Evolutionary conservation across 176 grass and related monocot species (phyloP), one percentile per base, ranked within the genome.

Genomic region (Eleusine indica): DNA sequence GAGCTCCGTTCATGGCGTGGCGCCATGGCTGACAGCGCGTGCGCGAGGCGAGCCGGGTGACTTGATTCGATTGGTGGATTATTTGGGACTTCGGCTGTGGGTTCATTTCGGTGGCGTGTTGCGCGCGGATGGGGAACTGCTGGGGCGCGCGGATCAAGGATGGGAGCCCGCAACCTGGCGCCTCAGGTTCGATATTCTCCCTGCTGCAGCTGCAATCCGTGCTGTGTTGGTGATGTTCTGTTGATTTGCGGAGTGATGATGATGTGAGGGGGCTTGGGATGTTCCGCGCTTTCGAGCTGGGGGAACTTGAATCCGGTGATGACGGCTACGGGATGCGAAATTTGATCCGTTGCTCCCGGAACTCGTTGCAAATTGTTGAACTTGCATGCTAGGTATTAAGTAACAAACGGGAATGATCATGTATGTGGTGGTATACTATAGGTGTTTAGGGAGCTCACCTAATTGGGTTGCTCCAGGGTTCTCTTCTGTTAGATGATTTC

Each of bases 131-230:
- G 94, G 94, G 94, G 84, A 97, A 87, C 84, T 97, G 94, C 83
- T 91, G 85, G 70, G 80, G 94, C 79, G 76, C 84, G 66, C 82
- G 81, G 86, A 92, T 93, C 83, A 96, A 96, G 81, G 88, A 88
- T 67, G 91, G 90, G 71, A 97, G 86, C 72, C 41, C 80, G 32
- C 86, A 81, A 57, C 70, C 70, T 10, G 81, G 90, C 75, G 71
- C 85, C 80, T 91, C 91, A 83, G 94, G 94, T 96, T 74, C 54
- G 57, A 12, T n/a, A 48, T 21, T 14, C 48, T n/a, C 49, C 8
- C 35, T 40, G 6, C 44, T 16, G 15, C 51, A 17, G 4, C 52
- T 0, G 4, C 2, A 61, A 44, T 32, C 28, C 43, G 5, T 54
- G 18, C 4, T 57, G 14, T 42, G 7, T 63, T 15, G 7, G 29